Evolutionary conservation across 768 basidiomycete species (phyloP).

Genomic region (Neoboletus brunneissimus): DNA sequence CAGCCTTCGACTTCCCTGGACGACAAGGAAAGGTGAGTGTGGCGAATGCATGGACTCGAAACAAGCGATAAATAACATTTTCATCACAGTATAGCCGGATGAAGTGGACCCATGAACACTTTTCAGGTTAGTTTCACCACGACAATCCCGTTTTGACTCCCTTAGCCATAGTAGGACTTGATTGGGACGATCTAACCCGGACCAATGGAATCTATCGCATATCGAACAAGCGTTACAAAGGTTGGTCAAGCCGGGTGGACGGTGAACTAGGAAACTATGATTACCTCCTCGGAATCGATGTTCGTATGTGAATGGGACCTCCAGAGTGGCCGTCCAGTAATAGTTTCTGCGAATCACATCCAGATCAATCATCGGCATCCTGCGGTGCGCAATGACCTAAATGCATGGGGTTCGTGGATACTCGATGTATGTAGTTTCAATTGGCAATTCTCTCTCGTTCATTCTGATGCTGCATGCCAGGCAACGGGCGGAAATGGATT

Average conservation of each 20-base stretch:
- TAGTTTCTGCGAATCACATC: constrained; percentile 9
- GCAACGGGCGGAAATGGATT: constrained; percentile 72
- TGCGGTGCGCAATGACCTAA: constrained; percentile 70
- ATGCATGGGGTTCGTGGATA: constrained; percentile 79
- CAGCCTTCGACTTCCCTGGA: constrained; percentile 81
- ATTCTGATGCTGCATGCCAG: constrained; percentile 34
- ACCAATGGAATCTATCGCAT: constrained; percentile 73
- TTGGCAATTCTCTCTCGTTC: background rate
- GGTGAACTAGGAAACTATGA: constrained; percentile 86
- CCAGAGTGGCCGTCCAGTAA: background rate
- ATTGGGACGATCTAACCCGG: constrained; percentile 73
- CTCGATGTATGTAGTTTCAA: constrained; percentile 43
- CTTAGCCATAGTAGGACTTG: constrained; percentile 53
- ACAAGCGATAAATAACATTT: background rate
- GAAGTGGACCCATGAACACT: constrained; percentile 75
- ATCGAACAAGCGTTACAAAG: constrained; percentile 58
- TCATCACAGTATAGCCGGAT: constrained; percentile 61
- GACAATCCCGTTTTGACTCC: background rate
- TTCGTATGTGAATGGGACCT: constrained; percentile 31
- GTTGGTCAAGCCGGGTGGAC: constrained; percentile 83
- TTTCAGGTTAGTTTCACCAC: constrained; percentile 54
- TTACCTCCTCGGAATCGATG: constrained; percentile 74
- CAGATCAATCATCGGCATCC: constrained; percentile 86
- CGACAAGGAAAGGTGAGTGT: constrained; percentile 62
- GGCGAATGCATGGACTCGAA: constrained; percentile 8